Percentiles rank a stretch among this genome's conserved stretches.
Conservation (phyloP, 352 stramenopile genomes). For the Albugo laibachii region DNA sequence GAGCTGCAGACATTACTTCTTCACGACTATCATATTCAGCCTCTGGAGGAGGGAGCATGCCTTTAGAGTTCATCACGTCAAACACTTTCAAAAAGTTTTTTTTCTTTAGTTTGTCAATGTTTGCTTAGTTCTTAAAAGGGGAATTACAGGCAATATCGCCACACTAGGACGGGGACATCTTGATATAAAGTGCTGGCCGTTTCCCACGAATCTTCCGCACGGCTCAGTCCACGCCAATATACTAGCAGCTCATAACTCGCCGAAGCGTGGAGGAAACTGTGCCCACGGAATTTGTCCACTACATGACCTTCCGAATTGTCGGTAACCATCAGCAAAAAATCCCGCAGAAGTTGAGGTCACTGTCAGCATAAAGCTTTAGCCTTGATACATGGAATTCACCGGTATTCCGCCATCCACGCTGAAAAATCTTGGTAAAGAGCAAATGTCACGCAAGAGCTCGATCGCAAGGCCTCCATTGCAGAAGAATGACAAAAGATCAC, state of each 20-base stretch:
- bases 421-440: too few relatives aligned
- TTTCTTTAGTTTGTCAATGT: too few relatives aligned
- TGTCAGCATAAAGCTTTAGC: background rate
- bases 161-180: conserved; percentile 8
- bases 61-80: too few relatives aligned
- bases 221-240: conserved; percentile 10
- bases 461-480: too few relatives aligned
- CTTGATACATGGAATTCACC: background rate
- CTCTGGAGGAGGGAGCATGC: too few relatives aligned
- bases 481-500: too few relatives aligned
- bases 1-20: too few relatives aligned
- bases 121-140: too few relatives aligned
- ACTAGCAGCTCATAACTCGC: conserved; percentile 3
- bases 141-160: background rate
- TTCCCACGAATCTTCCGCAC: conserved; percentile 9
- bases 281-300: conserved; percentile 1
- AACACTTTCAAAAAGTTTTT: too few relatives aligned
- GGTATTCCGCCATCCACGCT: too few relatives aligned
- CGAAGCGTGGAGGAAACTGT: background rate
- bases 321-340: background rate
- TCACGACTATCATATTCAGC: too few relatives aligned
- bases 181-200: conserved; percentile 4
- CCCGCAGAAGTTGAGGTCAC: background rate
- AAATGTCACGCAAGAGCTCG: too few relatives aligned
- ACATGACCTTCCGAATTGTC: background rate